Evolutionary conservation across 169 alveolate species (phyloP), one percentile per base, ranked within the genome.

Genomic region (Cryptosporidium felis): DNA sequence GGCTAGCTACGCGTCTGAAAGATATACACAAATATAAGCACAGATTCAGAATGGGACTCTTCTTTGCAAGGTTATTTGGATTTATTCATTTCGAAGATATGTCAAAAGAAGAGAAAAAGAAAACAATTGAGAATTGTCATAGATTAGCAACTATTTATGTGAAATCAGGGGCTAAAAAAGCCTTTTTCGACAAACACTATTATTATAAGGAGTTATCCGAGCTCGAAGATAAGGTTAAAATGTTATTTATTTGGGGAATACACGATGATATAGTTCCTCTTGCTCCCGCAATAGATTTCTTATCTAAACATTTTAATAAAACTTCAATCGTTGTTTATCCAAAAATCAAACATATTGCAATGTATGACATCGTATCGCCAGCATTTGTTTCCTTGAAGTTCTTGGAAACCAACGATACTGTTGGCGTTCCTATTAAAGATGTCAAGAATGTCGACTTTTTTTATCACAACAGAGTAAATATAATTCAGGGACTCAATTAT

Each of bases 321-420:
- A 53, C 67, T 12, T 32, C 60, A 40, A 74, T 74, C 10, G 85
- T 74, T 2, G 59, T 49, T 53, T 56, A 49, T 9, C 85, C 85
- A 16, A n/a, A 14, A 53, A 36, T 56, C 9, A 4, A 23, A 23
- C 85, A 74, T 34, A 30, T 74, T 21, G 74, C 67, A 38, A 8
- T 3, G 5, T 61, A 18, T 21, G 44, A 8, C 18, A 34, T 36
- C 9, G 6, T 36, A 5, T 61, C 80, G 0, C 80, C 80, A 34
- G 56, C 56, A 6, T 40, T 40, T 4, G 38, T 12, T 40, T 3
- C 80, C 9, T 32, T 61, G 80, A 56, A 46, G 8, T 74, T 41
- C 9, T 23, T 38, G 5, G 67, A 34, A 1, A 14, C 40, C 1
- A 74, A 36, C 21, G 16, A 51, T 3, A 56, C 26, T 21, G 23